phyloP scores from a whole-genome alignment of 1,139 yeast genomes.

The Schizosaccharomyces versatilis region DNA sequence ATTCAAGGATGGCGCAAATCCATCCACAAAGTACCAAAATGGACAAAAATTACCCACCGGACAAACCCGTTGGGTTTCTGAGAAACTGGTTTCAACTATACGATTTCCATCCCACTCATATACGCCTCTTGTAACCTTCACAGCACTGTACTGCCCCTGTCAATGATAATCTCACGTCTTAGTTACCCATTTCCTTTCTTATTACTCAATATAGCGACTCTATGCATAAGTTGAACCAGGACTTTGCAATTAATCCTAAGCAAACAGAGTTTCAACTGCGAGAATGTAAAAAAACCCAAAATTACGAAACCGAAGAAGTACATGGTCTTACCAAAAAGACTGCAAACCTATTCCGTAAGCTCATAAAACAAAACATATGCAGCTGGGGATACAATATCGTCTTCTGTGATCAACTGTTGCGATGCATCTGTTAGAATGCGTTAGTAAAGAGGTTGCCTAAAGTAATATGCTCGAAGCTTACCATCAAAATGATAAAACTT shows the following conservation, averaged over 20 bases:
- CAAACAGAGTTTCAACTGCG: no score
- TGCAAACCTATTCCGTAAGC: background rate
- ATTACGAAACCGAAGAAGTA: no score
- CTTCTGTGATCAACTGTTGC: slow-evolving; percentile 38
- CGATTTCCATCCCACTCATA: background rate
- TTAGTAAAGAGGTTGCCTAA: background rate
- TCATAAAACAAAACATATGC: slow-evolving; percentile 68
- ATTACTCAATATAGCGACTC: no score
- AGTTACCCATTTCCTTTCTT: no score
- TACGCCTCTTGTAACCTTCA: background rate
- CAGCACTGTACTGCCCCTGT: background rate
- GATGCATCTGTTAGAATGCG: slow-evolving; percentile 26
- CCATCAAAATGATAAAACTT: slow-evolving; percentile 81
- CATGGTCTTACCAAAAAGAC: no score
- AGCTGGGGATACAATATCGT: slow-evolving; percentile 43
- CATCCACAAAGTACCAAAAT: slow-evolving; percentile 29
- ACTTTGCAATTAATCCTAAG: no score
- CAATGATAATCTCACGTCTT: no score
- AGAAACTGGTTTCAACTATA: background rate
- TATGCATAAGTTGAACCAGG: no score
- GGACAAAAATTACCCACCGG: slow-evolving; percentile 5
- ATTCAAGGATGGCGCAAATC: slow-evolving; percentile 60
- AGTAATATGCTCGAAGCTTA: background rate
- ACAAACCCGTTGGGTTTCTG: background rate
- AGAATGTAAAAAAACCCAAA: no score